Evolutionary conservation across 2,329 filamentous ascomycete species (phyloP), one percentile per base, ranked within the genome.

Genomic region (Colletotrichum destructivum): DNA sequence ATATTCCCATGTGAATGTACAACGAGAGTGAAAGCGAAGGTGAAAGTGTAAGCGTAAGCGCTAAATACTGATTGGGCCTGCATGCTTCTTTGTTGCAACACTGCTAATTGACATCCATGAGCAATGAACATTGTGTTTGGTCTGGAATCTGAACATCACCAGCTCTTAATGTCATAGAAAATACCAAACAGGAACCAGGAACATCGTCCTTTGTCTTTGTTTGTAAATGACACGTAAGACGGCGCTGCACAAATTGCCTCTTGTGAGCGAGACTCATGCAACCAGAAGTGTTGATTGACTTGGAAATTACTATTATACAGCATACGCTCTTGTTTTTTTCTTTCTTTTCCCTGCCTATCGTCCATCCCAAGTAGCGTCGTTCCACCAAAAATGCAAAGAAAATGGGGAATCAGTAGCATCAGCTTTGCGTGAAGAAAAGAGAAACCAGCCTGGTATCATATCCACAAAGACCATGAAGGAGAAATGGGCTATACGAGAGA

Each of bases 391-490:
- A 62, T 56, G 35, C 5, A 47, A 44, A 49, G 49, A 67, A 38
- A 49, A 62, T 66, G 81, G 79, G 75, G 80, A 79, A 75, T 80
- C 80, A 57, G 80, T 79, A 46, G 38, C 44, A 62, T 70, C 63
- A 57, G 35, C 52, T 38, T 63, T 63, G 49, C 61, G 51, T 63
- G 40, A 57, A 49, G 44, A 21, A 60, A 51, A 59, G 59, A 66
- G n/a, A 54, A 44, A 44, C 55, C 57, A 57, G 60, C 26, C 18
- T 64, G 42, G 59, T 55, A 69, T 72, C 60, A 49, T 49, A 23
- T 64, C 69, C 69, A 64, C 64, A 26, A 52, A 62, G 52, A 62
- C 55, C 56, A 40, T 23, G 21, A 56, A 47, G 38, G 49, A 35
- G 49, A 56, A 16, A 18, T 67, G 62, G 62, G 56, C 44, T 62